These are phyloP conservation scores for Calonectria leucothoes DNA, from an alignment of 2,329 filamentous ascomycete species.

Conservation along the genomic window DNA sequence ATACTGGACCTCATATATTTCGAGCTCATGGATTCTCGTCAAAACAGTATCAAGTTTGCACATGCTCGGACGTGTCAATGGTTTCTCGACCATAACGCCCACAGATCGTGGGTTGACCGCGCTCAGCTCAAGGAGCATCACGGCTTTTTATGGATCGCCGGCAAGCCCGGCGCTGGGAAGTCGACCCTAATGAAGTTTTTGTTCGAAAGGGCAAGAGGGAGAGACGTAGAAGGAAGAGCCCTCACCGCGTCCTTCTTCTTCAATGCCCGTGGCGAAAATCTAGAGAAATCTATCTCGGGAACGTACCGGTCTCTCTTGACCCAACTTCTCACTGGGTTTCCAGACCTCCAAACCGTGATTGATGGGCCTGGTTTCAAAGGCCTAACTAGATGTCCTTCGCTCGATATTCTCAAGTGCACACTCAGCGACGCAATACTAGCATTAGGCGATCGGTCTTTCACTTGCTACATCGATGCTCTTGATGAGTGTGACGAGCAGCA, in stretches of 20 bases:
- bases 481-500: slow-evolving; percentile 60
- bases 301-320: background rate
- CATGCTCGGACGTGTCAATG: background rate
- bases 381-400: no score
- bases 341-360: background rate
- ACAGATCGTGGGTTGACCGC: background rate
- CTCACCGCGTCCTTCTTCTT: background rate
- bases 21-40: background rate
- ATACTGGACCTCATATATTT: background rate
- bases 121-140: background rate
- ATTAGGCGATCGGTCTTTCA: rapidly evolving
- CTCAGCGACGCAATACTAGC: background rate
- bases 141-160: background rate
- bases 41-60: background rate
- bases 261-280: background rate
- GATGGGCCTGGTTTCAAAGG: background rate
- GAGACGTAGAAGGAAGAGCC: background rate
- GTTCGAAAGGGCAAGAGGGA: background rate
- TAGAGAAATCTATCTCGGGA: background rate
- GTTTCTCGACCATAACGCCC: background rate
- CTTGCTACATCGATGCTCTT: slow-evolving; percentile 55
- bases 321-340: background rate
- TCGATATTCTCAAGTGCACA: background rate
- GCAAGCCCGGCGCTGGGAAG: background rate
- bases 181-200: slow-evolving; percentile 6